phyloP scores from a whole-genome alignment of 2,329 filamentous ascomycete genomes.

The Cercospora sp. region DNA sequence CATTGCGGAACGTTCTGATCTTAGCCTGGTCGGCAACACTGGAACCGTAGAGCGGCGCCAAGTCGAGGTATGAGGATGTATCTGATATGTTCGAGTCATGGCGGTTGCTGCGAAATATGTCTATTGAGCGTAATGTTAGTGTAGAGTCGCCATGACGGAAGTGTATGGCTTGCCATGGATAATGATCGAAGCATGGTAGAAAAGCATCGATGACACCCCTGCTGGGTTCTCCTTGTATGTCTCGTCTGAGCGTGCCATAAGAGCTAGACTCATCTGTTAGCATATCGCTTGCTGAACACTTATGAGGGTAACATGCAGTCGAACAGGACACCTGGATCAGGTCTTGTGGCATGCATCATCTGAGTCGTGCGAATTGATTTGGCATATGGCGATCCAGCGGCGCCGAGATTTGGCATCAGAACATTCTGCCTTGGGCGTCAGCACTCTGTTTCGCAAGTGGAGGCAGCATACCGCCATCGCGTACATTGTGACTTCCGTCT shows the following conservation, averaged over 20 bases:
- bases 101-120: constrained; percentile 70
- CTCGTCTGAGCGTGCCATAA: neutral
- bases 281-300: neutral
- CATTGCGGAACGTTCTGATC: constrained; percentile 65
- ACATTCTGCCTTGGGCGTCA: neutral
- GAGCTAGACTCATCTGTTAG: neutral
- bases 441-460: neutral
- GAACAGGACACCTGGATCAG: neutral
- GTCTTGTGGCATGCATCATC: neutral
- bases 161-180: constrained; percentile 57
- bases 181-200: constrained; percentile 72
- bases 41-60: constrained; percentile 71
- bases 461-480: neutral
- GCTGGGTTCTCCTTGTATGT: neutral
- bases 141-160: neutral
- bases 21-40: constrained; percentile 51
- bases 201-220: constrained; percentile 52
- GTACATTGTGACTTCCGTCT: neutral
- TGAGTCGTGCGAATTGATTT: neutral
- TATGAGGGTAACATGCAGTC: neutral
- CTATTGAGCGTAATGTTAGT: constrained; percentile 41
- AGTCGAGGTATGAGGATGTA: constrained; percentile 70
- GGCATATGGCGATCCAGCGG: neutral
- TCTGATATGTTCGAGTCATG: constrained; percentile 61
- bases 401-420: neutral